Base-by-base conservation (phyloP, 768 basidiomycete species). In the Naganishia kalamii region DNA sequence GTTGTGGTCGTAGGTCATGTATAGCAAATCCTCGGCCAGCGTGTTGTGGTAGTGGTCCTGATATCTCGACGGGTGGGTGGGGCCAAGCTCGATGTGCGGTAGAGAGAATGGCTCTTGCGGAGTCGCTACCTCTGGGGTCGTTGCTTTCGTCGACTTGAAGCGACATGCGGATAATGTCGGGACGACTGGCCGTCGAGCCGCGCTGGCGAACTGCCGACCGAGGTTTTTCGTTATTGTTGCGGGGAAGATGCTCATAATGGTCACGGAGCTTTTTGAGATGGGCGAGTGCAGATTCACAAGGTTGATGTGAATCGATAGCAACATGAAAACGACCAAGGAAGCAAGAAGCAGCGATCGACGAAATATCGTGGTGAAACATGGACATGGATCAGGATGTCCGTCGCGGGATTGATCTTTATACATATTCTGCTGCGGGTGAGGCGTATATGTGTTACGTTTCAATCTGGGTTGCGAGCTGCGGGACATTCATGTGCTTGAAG, bases 11-110 rank as follows among this genome's bases (percentile, higher is more conserved):
- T 97, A 96, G 60, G 88, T 88, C 84, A 97, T 87, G 83, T 99
- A 99, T 84, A 98, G 85, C 71, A 92, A 82, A 80, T 97, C 84
- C 78, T 92, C 88, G 23, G 85, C 85, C 66, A 98, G 82, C 10
- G 92, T 87, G 41, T 81, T 80, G 78, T 88, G 76, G 81, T 96
- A 97, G 81, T 97, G 91, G 68, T 90, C 86, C 61, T 82, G 81
- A 62, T 92, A 83, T 44, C 93, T 86, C 68, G 84, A 87, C 25
- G 71, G 37, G 59, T 79, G 78, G 12, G 77, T 78, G 7, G 73
- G 73, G 8, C 78, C 78, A 32, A 80, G 62, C 48, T 74, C 74
- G 69, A 80, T 77, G n/a, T 69, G 60, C 32, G 74, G 74, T 4
- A 74, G 62, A 46, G 48, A 32, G 40, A 66, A 70, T 12, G 29